These are phyloP conservation scores for Paracoccidioides lutzii DNA, from an alignment of 2,329 filamentous ascomycete species.

Conservation along the genomic window DNA sequence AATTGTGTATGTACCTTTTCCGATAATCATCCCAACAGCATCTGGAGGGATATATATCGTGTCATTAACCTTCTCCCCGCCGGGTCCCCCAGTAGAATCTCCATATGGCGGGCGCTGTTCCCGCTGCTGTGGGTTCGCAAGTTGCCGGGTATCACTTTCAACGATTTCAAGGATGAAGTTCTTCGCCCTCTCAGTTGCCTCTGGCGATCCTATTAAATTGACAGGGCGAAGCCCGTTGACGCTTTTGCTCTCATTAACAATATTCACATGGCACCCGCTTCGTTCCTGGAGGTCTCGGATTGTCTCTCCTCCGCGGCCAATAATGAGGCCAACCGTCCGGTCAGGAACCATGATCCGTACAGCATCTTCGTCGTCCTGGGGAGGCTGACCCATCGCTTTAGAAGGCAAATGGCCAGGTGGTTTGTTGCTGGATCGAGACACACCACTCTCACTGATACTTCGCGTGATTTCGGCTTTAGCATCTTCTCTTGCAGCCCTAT, in stretches of 20 bases:
- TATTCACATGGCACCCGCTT: conserved; percentile 91
- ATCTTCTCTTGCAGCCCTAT: conserved; percentile 55
- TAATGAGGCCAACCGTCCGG: conserved; percentile 82
- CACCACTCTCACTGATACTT: conserved; percentile 76
- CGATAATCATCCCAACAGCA: conserved; percentile 91
- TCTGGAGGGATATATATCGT: conserved; percentile 78
- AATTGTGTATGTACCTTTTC: conserved; percentile 46
- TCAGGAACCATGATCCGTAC: conserved; percentile 93
- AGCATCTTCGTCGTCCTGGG: conserved; percentile 65
- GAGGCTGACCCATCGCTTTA: conserved; percentile 21
- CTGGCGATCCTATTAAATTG: conserved; percentile 70
- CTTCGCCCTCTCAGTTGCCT: conserved; percentile 65
- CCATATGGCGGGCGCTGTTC: conserved; percentile 16
- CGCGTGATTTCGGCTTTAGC: conserved; percentile 74
- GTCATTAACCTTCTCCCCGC: conserved; percentile 55
- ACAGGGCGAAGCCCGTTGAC: conserved; percentile 80
- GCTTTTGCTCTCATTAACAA: conserved; percentile 85
- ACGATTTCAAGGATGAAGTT: conserved; percentile 88
- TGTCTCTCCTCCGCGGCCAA: conserved; percentile 84
- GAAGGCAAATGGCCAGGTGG: neutral
- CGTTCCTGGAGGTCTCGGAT: conserved; percentile 85
- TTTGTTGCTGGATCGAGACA: conserved; percentile 21
- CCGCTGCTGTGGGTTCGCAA: conserved; percentile 10
- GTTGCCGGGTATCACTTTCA: conserved; percentile 59
- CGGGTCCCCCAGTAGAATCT: conserved; percentile 11